phyloP scores from a whole-genome alignment of 345 rosid species.

The Sisymbrium altissimum region DNA sequence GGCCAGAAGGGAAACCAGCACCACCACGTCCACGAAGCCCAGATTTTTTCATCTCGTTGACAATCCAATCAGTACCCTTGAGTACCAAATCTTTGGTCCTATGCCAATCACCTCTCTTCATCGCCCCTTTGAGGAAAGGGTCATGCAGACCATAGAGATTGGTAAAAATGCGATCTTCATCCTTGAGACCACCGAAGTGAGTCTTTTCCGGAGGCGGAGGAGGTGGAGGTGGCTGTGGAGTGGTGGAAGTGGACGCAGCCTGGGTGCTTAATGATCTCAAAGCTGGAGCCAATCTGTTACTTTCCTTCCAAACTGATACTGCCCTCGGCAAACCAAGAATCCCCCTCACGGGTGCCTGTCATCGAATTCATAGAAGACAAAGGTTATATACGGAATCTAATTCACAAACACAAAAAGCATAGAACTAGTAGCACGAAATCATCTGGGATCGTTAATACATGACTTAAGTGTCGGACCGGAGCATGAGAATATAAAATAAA shows the following conservation, averaged over 20 bases:
- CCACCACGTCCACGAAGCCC: conserved; percentile 99
- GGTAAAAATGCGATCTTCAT: conserved; percentile 93
- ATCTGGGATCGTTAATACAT: not conserved
- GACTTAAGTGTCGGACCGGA: not conserved
- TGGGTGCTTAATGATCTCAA: conserved; percentile 71
- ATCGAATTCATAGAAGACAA: not conserved
- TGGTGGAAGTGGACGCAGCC: conserved; percentile 57
- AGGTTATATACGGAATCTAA: not conserved
- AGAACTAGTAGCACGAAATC: not conserved
- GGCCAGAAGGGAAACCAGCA: conserved; percentile 98
- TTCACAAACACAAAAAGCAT: not conserved
- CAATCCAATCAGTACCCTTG: conserved; percentile 99
- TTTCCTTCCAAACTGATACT: conserved; percentile 38
- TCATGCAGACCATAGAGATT: conserved; percentile 89
- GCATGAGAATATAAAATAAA: not conserved
- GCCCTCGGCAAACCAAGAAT: conserved; percentile 64
- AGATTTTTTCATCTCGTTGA: conserved; percentile 85
- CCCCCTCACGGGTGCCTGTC: conserved; percentile 79
- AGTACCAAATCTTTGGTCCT: conserved; percentile 94
- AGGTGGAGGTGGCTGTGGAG: conserved; percentile 77
- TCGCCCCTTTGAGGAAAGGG: conserved; percentile 93
- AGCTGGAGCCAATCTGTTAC: conserved; percentile 45
- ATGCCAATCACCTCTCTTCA: conserved; percentile 95
- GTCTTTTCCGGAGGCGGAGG: conserved; percentile 98
- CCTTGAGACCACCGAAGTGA: conserved; percentile 93